Conservation (phyloP, 1,284 basidiomycete genomes). For the Apiotrichum mycotoxinovorans region DNA sequence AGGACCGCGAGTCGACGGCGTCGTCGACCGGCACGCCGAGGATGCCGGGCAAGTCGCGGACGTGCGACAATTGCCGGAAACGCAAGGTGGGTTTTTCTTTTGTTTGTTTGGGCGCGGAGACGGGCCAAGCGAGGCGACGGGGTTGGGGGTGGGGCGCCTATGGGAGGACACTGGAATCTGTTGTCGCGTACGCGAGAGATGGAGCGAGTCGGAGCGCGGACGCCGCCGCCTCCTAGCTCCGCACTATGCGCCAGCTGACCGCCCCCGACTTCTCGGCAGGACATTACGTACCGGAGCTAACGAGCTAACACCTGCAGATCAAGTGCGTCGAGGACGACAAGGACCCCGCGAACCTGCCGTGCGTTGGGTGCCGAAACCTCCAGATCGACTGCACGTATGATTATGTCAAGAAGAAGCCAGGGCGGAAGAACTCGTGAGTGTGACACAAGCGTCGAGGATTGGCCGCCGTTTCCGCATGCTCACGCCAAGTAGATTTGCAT, state of each 20-base stretch:
- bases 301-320: slow-evolving; percentile 28
- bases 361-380: slow-evolving; percentile 42
- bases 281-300: no score
- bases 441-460: neutral
- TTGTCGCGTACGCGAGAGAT: no score
- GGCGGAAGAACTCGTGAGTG: slow-evolving; percentile 44
- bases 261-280: no score
- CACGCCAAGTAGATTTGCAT: slow-evolving; percentile 9
- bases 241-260: no score
- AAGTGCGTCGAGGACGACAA: slow-evolving; percentile 32
- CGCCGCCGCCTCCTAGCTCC: no score
- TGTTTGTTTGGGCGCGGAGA: neutral
- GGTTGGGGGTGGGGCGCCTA: no score
- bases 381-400: slow-evolving; percentile 41
- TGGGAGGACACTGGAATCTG: no score
- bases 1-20: no score
- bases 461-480: neutral
- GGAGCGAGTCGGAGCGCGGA: no score
- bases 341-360: slow-evolving; percentile 16
- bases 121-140: no score
- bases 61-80: slow-evolving; percentile 44
- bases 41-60: slow-evolving; percentile 9
- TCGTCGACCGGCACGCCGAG: neutral
- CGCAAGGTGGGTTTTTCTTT: slow-evolving; percentile 32
- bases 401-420: slow-evolving; percentile 47